Percentiles rank a stretch among this genome's conserved stretches.
These are phyloP conservation scores for Xylaria telfairii DNA, from an alignment of 495 filamentous ascomycete genomes.

Conservation along the genomic window DNA sequence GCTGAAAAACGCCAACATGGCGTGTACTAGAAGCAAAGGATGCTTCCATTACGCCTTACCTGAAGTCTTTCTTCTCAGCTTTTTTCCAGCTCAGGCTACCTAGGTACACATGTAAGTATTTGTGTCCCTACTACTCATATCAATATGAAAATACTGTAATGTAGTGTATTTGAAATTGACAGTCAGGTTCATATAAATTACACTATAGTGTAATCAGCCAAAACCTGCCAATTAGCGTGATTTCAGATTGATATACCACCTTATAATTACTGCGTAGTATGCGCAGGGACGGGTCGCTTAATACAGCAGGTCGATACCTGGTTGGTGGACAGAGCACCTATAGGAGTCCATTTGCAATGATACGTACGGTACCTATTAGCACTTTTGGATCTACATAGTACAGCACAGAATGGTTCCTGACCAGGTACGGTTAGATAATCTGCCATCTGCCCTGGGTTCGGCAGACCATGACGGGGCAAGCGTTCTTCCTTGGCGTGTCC, in stretches of 20 bases:
- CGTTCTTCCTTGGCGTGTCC: slow-evolving; percentile 23
- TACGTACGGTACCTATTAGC: too few relatives aligned
- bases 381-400: background rate
- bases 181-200: background rate
- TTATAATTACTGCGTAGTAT: background rate
- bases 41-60: slow-evolving; percentile 10
- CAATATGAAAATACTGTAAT: too few relatives aligned
- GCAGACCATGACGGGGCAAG: background rate
- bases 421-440: background rate
- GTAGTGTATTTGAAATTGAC: background rate
- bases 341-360: background rate
- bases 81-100: slow-evolving; percentile 8
- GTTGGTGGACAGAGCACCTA: background rate
- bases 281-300: background rate
- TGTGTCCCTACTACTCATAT: too few relatives aligned
- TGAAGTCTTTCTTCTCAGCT: background rate
- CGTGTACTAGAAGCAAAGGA: background rate
- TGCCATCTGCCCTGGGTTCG: background rate
- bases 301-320: background rate
- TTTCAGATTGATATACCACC: background rate
- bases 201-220: background rate
- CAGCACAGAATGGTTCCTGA: slow-evolving; percentile 4
- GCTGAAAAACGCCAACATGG: background rate
- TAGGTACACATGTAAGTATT: background rate
- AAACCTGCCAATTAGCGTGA: background rate